Percentiles rank a stretch among this genome's conserved stretches.
Conservation (phyloP, 495 filamentous ascomycete species). For the Barbatosphaeria neglecta region DNA sequence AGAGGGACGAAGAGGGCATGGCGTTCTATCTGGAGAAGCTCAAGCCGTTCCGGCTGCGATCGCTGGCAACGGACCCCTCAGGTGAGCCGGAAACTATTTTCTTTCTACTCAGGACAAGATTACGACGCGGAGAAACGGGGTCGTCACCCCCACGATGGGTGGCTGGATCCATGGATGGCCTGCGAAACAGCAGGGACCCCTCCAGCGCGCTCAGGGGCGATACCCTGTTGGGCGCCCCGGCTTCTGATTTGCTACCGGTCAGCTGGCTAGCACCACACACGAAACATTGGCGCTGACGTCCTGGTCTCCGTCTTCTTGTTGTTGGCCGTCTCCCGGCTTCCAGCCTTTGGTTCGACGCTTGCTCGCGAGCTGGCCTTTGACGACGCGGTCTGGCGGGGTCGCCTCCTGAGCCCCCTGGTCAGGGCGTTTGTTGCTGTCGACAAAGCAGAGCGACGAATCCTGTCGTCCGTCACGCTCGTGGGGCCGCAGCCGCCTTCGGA, state of each 20-base stretch:
- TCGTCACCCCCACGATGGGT: too few relatives aligned
- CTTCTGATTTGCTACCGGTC: background rate
- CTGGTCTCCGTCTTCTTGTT: background rate
- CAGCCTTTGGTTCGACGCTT: conserved; percentile 38
- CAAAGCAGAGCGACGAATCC: conserved; percentile 10
- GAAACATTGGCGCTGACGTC: background rate
- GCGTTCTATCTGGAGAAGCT: conserved; percentile 13
- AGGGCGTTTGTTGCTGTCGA: conserved; percentile 29
- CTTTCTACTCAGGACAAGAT: too few relatives aligned
- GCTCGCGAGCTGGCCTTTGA: conserved; percentile 29
- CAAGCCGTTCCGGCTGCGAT: conserved; percentile 21
- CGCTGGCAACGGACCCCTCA: conserved; percentile 18
- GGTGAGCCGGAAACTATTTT: conserved; percentile 4
- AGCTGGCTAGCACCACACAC: background rate
- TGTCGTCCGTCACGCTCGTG: conserved; percentile 8
- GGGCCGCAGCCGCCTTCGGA: conserved; percentile 10
- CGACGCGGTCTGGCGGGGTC: conserved; percentile 27
- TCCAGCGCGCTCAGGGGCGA: background rate
- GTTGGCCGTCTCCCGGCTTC: conserved; percentile 6
- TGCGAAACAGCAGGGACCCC: too few relatives aligned
- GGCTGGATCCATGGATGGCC: too few relatives aligned
- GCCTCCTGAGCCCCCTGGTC: conserved; percentile 32
- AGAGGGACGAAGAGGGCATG: conserved; percentile 13
- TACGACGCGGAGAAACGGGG: too few relatives aligned
- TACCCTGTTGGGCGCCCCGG: background rate